phyloP scores from a whole-genome alignment of 2,329 filamentous ascomycete genomes.

The Penicillium brevicompactum region DNA sequence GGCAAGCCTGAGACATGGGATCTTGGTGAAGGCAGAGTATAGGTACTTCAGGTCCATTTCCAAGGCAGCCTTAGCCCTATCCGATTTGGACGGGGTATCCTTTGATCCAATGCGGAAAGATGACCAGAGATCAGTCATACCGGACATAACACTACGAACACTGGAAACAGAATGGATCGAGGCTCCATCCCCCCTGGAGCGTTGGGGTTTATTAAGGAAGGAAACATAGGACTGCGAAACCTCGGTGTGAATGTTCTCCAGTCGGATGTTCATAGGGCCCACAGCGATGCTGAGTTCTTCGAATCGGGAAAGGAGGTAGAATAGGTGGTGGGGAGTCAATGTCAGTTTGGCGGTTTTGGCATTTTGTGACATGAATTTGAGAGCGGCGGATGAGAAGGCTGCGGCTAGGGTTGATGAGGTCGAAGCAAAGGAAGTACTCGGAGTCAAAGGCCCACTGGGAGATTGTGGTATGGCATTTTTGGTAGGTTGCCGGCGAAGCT shows the following conservation, averaged over 20 bases:
- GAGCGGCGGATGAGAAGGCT: conserved; percentile 80
- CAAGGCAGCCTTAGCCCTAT: conserved; percentile 84
- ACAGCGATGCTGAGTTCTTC: conserved; percentile 89
- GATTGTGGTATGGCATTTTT: conserved; percentile 65
- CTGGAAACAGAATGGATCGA: conserved; percentile 96
- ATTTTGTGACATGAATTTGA: conserved; percentile 81
- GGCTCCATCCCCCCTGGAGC: conserved; percentile 80
- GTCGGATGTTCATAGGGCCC: conserved; percentile 91
- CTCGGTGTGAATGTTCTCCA: conserved; percentile 92
- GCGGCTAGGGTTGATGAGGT: conserved; percentile 74
- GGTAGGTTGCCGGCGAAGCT: conserved; percentile 72
- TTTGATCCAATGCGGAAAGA: conserved; percentile 80
- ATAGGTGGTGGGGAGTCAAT: conserved; percentile 92
- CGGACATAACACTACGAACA: conserved; percentile 95
- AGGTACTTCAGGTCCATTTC: conserved; percentile 91
- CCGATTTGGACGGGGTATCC: conserved; percentile 77
- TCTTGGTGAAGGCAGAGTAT: conserved; percentile 98
- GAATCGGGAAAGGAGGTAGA: conserved; percentile 93
- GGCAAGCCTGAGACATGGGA: conserved; percentile 83
- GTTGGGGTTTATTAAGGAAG: conserved; percentile 82
- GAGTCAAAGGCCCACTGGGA: conserved; percentile 58
- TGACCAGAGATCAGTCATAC: conserved; percentile 91
- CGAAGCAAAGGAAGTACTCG: conserved; percentile 61
- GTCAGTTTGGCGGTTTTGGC: conserved; percentile 90
- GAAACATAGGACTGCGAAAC: conserved; percentile 89